phyloP scores from a whole-genome alignment of 106 monocot species.

The Chionographis japonica region DNA sequence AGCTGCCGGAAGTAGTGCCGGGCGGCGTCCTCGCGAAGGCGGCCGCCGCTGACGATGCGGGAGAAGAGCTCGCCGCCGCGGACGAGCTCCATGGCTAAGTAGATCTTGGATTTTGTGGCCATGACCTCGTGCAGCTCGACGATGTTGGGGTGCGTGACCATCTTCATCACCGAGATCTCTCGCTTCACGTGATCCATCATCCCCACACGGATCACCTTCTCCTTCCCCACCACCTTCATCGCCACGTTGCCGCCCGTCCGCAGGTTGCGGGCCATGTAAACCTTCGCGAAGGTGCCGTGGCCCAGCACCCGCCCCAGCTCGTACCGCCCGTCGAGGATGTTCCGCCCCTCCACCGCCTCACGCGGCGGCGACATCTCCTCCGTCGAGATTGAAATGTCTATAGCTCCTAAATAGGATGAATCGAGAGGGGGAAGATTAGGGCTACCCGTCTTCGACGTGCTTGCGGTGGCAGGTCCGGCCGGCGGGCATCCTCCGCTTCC shows the following conservation, averaged over 20 bases:
- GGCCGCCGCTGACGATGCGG: constrained; percentile 28
- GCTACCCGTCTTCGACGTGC: constrained; percentile 68
- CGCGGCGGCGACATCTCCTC: constrained; percentile 5
- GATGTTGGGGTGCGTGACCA: constrained; percentile 46
- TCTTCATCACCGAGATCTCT: constrained; percentile 55
- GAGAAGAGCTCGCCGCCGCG: constrained; percentile 49
- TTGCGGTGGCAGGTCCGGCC: constrained; percentile 57
- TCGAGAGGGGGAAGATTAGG: neutral
- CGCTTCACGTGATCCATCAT: constrained; percentile 61
- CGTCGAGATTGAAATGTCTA: neutral
- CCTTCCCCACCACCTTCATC: constrained; percentile 51
- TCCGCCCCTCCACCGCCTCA: neutral
- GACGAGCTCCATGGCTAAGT: constrained; percentile 46
- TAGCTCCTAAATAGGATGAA: neutral
- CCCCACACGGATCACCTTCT: constrained; percentile 42
- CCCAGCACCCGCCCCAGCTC: constrained; percentile 63
- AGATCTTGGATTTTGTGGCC: constrained; percentile 35
- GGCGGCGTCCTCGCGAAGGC: constrained; percentile 37
- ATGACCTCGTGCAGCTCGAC: constrained; percentile 59
- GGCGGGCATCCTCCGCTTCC: constrained; percentile 20
- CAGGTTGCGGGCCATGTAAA: constrained; percentile 46
- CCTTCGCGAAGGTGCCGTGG: constrained; percentile 59
- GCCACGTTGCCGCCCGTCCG: constrained; percentile 20
- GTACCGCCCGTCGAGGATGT: constrained; percentile 44
- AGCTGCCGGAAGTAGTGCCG: constrained; percentile 56